phyloP scores from a whole-genome alignment of 2,329 filamentous ascomycete species.

The Cercospora berteroae region DNA sequence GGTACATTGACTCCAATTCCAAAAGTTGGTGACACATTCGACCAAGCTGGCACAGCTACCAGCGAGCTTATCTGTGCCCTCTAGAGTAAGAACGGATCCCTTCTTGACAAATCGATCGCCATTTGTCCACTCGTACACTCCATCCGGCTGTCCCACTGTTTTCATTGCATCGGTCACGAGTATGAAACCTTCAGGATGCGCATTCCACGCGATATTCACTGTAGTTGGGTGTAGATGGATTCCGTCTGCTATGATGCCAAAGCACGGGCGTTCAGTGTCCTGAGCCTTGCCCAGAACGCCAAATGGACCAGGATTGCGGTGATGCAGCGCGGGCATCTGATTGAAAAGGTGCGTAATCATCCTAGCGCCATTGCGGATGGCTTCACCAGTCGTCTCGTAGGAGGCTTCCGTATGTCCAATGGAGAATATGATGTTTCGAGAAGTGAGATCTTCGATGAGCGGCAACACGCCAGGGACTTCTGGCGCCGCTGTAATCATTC shows the following conservation, averaged over 20 bases:
- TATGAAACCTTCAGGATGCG: constrained; percentile 79
- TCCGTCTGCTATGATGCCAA: constrained; percentile 86
- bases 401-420: constrained; percentile 54
- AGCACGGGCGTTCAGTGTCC: constrained; percentile 63
- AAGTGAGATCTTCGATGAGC: constrained; percentile 65
- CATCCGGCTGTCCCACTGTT: constrained; percentile 78
- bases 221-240: constrained; percentile 86
- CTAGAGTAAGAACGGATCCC: constrained; percentile 69
- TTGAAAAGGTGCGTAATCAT: constrained; percentile 57
- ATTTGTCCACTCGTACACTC: constrained; percentile 83
- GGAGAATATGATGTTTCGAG: constrained; percentile 69
- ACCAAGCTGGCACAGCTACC: constrained; percentile 58
- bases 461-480: constrained; percentile 64
- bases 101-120: constrained; percentile 65
- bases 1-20: constrained; percentile 67
- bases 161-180: constrained; percentile 93
- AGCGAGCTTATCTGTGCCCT: constrained; percentile 76
- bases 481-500: constrained; percentile 82
- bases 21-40: constrained; percentile 79
- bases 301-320: constrained; percentile 88
- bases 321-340: constrained; percentile 53
- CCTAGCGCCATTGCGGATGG: constrained; percentile 50
- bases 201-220: constrained; percentile 83
- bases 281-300: constrained; percentile 68
- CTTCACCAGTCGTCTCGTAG: constrained; percentile 48